A percentile compares a stretch with the other conserved stretches of the same genome.
These are phyloP conservation scores for Penicillium sp. DNA, from an alignment of 2,329 filamentous ascomycete species.

Conservation along the genomic window DNA sequence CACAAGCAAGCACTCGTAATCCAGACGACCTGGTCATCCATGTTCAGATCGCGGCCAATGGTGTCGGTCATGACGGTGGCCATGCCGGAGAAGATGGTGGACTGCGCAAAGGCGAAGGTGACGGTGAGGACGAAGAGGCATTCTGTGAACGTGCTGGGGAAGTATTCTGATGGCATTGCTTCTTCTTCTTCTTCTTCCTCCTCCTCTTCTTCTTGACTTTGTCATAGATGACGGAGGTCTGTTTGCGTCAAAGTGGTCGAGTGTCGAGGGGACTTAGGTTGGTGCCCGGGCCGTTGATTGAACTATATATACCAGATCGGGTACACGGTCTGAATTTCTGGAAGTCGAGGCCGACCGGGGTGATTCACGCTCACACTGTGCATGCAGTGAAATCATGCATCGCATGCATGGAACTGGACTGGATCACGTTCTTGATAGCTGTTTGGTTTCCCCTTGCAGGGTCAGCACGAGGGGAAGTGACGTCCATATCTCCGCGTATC, in stretches of 20 bases:
- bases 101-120: constrained; percentile 69
- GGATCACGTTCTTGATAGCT: neutral
- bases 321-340: too few species aligned
- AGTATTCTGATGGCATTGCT: constrained; percentile 36
- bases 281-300: too few species aligned
- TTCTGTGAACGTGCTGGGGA: constrained; percentile 67
- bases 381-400: neutral
- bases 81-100: constrained; percentile 63
- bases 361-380: neutral
- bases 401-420: neutral
- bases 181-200: neutral
- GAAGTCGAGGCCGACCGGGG: too few species aligned
- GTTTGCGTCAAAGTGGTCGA: too few species aligned
- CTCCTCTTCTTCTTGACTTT: too few species aligned
- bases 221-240: too few species aligned
- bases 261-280: too few species aligned
- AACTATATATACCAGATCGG: too few species aligned
- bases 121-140: constrained; percentile 68
- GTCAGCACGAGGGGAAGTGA: neutral
- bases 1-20: constrained; percentile 63
- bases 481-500: too few species aligned
- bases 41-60: constrained; percentile 63
- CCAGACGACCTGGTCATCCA: constrained; percentile 73
- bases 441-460: neutral
- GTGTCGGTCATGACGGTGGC: constrained; percentile 67